phyloP scores from a whole-genome alignment of 208 protist species.

The Trichomonas tenax region DNA sequence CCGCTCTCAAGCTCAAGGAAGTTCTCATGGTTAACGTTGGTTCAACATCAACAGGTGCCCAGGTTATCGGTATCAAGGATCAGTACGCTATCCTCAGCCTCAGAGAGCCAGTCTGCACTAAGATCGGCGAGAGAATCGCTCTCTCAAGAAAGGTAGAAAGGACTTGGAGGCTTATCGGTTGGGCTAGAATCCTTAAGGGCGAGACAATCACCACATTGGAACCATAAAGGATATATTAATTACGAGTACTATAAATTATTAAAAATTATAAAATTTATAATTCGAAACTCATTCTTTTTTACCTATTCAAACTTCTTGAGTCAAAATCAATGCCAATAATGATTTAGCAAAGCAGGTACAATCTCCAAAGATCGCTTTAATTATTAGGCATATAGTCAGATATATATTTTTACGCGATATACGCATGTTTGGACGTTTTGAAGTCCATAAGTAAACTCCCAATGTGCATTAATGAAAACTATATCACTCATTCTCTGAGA shows the following conservation, averaged over 20 bases:
- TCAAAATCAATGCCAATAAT: too few relatives aligned
- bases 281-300: too few relatives aligned
- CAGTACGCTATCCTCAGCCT: conserved; percentile 84
- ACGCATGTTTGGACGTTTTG: too few relatives aligned
- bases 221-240: background rate
- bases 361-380: too few relatives aligned
- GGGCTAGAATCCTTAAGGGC: conserved; percentile 35
- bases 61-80: conserved; percentile 62
- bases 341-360: too few relatives aligned
- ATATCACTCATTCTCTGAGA: too few relatives aligned
- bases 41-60: conserved; percentile 84
- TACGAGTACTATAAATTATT: background rate
- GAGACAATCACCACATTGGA: background rate
- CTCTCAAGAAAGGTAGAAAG: conserved; percentile 74
- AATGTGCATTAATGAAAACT: too few relatives aligned
- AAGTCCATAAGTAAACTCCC: too few relatives aligned
- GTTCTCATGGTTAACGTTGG: conserved; percentile 98
- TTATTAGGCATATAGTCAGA: too few relatives aligned
- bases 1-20: conserved; percentile 80
- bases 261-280: background rate
- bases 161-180: conserved; percentile 44
- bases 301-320: too few relatives aligned
- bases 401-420: too few relatives aligned
- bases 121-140: conserved; percentile 83
- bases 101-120: conserved; percentile 86